Evolutionary conservation across 257 asterid genomes (phyloP).

Genomic region (Schizonepeta tenuifolia): DNA sequence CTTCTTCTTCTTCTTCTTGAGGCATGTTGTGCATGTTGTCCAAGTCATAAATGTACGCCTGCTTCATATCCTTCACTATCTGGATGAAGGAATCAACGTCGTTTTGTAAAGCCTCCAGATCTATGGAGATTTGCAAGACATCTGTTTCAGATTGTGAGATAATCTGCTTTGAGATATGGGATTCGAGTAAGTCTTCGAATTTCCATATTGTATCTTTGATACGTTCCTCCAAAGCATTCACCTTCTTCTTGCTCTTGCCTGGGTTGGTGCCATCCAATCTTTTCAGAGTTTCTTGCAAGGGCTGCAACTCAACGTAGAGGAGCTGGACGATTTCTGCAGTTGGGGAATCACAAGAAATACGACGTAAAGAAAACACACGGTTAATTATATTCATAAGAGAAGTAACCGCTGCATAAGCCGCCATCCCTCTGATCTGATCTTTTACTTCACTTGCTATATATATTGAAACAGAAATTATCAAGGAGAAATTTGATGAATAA

Average conservation of each 20-base stretch:
- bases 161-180: not conserved
- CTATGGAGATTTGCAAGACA: not conserved
- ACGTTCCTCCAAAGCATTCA: constrained; percentile 1
- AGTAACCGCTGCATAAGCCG: constrained; percentile 24
- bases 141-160: not conserved
- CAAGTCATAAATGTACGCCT: not conserved
- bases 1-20: not conserved
- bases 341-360: not conserved
- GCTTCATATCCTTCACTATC: not conserved
- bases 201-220: not conserved
- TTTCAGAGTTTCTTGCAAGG: not conserved
- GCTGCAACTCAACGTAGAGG: not conserved
- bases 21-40: not conserved
- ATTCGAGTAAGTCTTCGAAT: constrained; percentile 8
- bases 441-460: too few species aligned
- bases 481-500: too few species aligned
- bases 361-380: not conserved
- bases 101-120: not conserved
- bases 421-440: constrained; percentile 4
- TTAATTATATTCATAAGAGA: constrained; percentile 21
- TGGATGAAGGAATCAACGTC: not conserved
- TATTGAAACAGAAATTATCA: too few species aligned
- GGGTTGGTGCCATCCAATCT: not conserved
- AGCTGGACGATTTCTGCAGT: not conserved
- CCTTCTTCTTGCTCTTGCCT: not conserved